phyloP scores from a whole-genome alignment of 306 rosid genomes.

The Lathyrus sativus region DNA sequence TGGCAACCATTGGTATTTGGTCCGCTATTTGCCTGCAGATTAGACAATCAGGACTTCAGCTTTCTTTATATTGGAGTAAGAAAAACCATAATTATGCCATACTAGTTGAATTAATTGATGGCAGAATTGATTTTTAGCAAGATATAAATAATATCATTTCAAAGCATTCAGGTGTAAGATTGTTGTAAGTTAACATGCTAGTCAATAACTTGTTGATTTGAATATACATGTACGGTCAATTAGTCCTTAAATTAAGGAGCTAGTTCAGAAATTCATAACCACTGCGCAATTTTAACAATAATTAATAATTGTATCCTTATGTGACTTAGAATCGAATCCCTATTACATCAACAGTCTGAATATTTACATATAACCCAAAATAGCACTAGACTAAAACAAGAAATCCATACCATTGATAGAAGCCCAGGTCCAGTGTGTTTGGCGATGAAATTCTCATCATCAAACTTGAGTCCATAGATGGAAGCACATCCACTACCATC shows the following conservation, averaged over 20 bases:
- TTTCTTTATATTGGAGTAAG: slow-evolving; percentile 27
- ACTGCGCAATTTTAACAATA: neutral
- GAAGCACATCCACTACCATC: slow-evolving; percentile 99
- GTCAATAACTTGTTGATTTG: slow-evolving; percentile 2
- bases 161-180: slow-evolving; percentile 12
- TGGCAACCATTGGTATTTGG: slow-evolving; percentile 85
- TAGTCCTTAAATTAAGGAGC: slow-evolving; percentile 25
- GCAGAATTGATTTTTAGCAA: slow-evolving; percentile 17
- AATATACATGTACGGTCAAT: neutral
- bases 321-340: neutral
- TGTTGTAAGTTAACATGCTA: slow-evolving; percentile 3
- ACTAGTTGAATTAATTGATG: slow-evolving; percentile 14
- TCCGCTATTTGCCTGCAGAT: slow-evolving; percentile 93
- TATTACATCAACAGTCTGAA: too few species aligned
- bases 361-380: too few species aligned
- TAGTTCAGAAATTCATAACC: slow-evolving; percentile 19
- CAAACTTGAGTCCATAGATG: slow-evolving; percentile 84
- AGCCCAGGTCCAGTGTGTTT: slow-evolving; percentile 98
- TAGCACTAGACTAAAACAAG: too few species aligned
- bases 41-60: slow-evolving; percentile 12
- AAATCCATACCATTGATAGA: slow-evolving; percentile 75
- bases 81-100: slow-evolving; percentile 25
- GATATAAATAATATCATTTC: slow-evolving; percentile 26
- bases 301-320: slow-evolving; percentile 1
- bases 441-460: slow-evolving; percentile 89